A percentile compares a stretch with the other conserved stretches of the same genome.
Evolutionary conservation across 148 eudicot species (phyloP).

Genomic region (Spergularia bocconei): DNA sequence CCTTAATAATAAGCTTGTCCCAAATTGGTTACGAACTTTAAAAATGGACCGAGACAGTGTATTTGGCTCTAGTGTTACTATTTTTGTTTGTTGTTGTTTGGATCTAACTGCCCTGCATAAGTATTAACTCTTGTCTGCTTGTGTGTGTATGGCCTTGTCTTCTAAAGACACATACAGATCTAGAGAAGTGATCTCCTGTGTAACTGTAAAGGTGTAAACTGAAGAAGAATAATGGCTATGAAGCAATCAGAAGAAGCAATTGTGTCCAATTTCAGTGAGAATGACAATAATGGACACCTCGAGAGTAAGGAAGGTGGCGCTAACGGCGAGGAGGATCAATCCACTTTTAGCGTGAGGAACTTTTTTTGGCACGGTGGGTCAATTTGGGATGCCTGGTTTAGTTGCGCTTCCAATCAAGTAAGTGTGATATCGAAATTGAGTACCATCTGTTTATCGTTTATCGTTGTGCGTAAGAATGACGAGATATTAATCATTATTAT

Average conservation of each 20-base stretch:
- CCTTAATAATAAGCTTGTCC: neutral
- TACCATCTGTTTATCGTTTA: neutral
- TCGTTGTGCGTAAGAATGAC: neutral
- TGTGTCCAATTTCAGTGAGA: slow-evolving; percentile 20
- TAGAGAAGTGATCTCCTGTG: neutral
- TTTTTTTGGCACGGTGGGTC: slow-evolving; percentile 87
- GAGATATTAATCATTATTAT: neutral
- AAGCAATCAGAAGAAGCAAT: slow-evolving; percentile 31
- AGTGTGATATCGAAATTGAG: neutral
- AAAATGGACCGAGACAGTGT: neutral
- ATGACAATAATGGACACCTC: neutral
- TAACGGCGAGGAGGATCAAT: slow-evolving; percentile 29
- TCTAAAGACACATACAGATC: too few species aligned
- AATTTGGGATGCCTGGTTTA: slow-evolving; percentile 89
- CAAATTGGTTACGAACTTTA: neutral
- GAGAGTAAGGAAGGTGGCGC: slow-evolving; percentile 11
- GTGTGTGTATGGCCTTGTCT: neutral
- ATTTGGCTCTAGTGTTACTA: too few species aligned
- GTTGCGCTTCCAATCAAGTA: slow-evolving; percentile 85
- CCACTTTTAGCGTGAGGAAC: slow-evolving; percentile 41
- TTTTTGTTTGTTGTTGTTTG: slow-evolving; percentile 6
- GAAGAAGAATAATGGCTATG: slow-evolving; percentile 10
- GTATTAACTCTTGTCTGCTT: neutral
- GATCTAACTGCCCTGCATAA: slow-evolving; percentile 5
- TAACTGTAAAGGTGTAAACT: too few species aligned